Conservation (phyloP, 345 rosid genomes). For the Ailanthus altissimus region DNA sequence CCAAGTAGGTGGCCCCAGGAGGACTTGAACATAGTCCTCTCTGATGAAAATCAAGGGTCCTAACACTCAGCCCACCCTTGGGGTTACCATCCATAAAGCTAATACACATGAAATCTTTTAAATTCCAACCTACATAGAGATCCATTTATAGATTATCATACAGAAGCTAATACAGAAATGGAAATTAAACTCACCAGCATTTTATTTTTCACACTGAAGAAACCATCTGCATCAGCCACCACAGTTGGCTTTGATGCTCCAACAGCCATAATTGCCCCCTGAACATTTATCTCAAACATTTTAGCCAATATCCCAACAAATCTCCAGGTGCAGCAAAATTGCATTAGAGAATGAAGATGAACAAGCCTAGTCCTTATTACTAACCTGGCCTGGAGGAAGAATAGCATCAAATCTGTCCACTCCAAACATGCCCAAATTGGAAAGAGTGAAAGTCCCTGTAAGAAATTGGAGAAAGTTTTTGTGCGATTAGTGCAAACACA, state of each 20-base stretch:
- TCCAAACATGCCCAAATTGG: constrained; percentile 95
- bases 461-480: constrained; percentile 11
- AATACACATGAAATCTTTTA: not conserved
- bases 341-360: not conserved
- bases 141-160: not conserved
- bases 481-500: not conserved
- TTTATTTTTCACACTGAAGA: constrained; percentile 83
- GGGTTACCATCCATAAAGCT: not conserved
- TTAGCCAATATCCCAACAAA: constrained; percentile 15
- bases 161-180: not conserved
- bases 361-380: constrained; percentile 1
- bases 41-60: not conserved
- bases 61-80: not conserved
- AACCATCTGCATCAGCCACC: constrained; percentile 83
- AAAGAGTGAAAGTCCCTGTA: constrained; percentile 91
- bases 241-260: constrained; percentile 96
- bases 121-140: not conserved
- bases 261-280: constrained; percentile 99
- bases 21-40: not conserved
- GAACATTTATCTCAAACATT: constrained; percentile 24
- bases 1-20: not conserved
- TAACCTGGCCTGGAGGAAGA: constrained; percentile 94
- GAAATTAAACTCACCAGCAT: constrained; percentile 69
- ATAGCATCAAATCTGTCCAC: constrained; percentile 98
- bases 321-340: constrained; percentile 6